These are phyloP conservation scores for Apiotrichum laibachii DNA, from an alignment of 1,284 basidiomycete genomes.

Conservation along the genomic window DNA sequence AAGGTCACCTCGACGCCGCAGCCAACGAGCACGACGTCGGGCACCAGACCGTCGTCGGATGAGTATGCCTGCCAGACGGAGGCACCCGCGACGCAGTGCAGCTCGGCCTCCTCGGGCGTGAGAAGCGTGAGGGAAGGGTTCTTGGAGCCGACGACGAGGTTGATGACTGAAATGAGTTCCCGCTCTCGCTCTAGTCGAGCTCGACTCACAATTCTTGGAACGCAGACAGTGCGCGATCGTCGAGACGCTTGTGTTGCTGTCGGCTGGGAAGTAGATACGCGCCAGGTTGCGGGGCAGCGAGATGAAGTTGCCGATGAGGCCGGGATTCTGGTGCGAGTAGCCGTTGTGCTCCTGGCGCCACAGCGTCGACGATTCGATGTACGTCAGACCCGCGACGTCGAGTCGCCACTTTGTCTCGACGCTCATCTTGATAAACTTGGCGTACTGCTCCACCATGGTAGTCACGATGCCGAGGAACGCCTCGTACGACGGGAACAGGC, in stretches of 20 bases:
- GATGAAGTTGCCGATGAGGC: constrained; percentile 75
- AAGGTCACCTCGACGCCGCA: constrained; percentile 54
- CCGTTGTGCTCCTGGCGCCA: constrained; percentile 68
- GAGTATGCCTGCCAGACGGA: constrained; percentile 54
- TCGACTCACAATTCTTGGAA: constrained; percentile 64
- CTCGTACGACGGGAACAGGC: constrained; percentile 84
- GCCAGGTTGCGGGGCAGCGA: constrained; percentile 70
- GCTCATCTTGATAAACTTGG: constrained; percentile 79
- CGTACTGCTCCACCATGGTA: constrained; percentile 63
- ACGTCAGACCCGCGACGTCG: constrained; percentile 44
- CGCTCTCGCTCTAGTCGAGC: constrained; percentile 1
- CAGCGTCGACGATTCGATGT: constrained; percentile 47
- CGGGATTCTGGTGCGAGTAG: constrained; percentile 81
- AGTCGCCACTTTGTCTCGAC: constrained; percentile 73
- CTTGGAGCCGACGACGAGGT: constrained; percentile 75
- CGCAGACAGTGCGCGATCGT: constrained; percentile 72
- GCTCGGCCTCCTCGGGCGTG: constrained; percentile 48
- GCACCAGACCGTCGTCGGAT: constrained; percentile 53
- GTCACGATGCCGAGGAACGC: constrained; percentile 56
- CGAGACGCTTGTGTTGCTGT: constrained; percentile 78
- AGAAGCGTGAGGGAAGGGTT: constrained; percentile 56
- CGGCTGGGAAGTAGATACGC: constrained; percentile 84
- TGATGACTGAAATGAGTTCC: constrained; percentile 36
- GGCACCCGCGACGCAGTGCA: constrained; percentile 72
- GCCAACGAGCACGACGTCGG: constrained; percentile 56